phyloP scores from a whole-genome alignment of 129 eudicot genomes.

The Erigeron canadensis region DNA sequence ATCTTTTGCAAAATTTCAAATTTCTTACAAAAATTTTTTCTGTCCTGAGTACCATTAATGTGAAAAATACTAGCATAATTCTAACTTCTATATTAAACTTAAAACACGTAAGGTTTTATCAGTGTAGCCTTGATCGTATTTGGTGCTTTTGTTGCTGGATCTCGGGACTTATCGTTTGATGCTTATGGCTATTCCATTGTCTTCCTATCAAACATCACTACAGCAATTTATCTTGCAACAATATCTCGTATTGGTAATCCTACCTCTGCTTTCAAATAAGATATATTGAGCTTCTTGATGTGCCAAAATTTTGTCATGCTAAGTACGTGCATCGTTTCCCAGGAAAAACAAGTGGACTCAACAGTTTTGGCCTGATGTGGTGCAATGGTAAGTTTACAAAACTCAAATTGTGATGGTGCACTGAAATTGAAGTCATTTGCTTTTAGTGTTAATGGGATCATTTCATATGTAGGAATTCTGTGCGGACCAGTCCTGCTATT shows the following conservation, averaged over 20 bases:
- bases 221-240: constrained; percentile 95
- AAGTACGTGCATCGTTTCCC: too few species aligned
- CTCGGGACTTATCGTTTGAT: constrained; percentile 94
- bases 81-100: constrained; percentile 27
- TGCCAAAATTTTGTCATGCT: too few species aligned
- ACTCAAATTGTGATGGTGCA: too few species aligned
- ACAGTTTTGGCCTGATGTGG: too few species aligned
- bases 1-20: background rate
- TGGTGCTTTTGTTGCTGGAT: constrained; percentile 96
- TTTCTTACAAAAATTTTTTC: background rate
- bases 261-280: constrained; percentile 24
- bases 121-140: constrained; percentile 91
- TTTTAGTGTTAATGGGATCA: too few species aligned
- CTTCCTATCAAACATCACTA: constrained; percentile 77
- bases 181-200: constrained; percentile 81
- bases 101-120: constrained; percentile 47
- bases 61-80: background rate
- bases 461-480: too few species aligned
- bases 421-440: too few species aligned
- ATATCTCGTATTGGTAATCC: constrained; percentile 80
- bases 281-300: too few species aligned
- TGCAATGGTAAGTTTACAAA: too few species aligned
- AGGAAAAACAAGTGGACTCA: too few species aligned
- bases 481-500: too few species aligned
- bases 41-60: background rate